Evolutionary conservation across 2,329 filamentous ascomycete species (phyloP).

Genomic region (Clarireedia sp.): DNA sequence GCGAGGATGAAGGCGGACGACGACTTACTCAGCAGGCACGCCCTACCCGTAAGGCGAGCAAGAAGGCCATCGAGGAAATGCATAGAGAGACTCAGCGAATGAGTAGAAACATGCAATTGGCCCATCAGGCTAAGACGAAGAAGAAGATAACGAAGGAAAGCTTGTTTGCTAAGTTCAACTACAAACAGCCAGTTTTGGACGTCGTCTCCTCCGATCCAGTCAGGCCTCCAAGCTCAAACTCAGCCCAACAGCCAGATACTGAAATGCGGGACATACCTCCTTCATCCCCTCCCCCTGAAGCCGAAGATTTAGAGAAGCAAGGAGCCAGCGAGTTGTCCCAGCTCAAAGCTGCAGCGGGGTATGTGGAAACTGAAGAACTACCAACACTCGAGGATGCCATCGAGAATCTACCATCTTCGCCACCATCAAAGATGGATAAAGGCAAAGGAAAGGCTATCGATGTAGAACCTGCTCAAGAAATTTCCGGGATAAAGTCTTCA

Average conservation of each 20-base stretch:
- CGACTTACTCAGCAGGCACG: slow-evolving; percentile 61
- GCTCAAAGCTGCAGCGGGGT: neutral
- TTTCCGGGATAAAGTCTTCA: slow-evolving; percentile 16
- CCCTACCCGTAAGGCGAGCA: slow-evolving; percentile 78
- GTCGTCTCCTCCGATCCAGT: slow-evolving; percentile 28
- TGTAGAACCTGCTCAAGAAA: slow-evolving; percentile 14
- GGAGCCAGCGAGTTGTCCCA: neutral
- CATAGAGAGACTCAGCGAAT: slow-evolving; percentile 88
- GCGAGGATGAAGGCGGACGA: slow-evolving; percentile 54
- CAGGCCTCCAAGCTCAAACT: slow-evolving; percentile 47
- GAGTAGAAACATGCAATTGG: slow-evolving; percentile 80
- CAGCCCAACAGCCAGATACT: slow-evolving; percentile 40
- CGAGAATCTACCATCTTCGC: slow-evolving; percentile 13
- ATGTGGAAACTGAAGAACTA: slow-evolving; percentile 12
- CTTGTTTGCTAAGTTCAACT: slow-evolving; percentile 79
- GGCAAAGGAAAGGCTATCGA: slow-evolving; percentile 50
- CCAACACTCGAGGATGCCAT: slow-evolving; percentile 17
- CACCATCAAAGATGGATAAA: slow-evolving; percentile 38
- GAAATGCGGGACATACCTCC: slow-evolving; percentile 59
- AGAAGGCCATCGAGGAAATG: slow-evolving; percentile 93
- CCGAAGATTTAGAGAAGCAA: slow-evolving; percentile 24
- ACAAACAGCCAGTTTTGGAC: slow-evolving; percentile 35
- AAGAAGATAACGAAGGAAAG: slow-evolving; percentile 83
- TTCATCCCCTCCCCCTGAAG: slow-evolving; percentile 54
- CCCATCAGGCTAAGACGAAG: slow-evolving; percentile 81